Evolutionary conservation across 2,329 filamentous ascomycete species (phyloP), one percentile per base, ranked within the genome.

Genomic region (Knufia petricola): DNA sequence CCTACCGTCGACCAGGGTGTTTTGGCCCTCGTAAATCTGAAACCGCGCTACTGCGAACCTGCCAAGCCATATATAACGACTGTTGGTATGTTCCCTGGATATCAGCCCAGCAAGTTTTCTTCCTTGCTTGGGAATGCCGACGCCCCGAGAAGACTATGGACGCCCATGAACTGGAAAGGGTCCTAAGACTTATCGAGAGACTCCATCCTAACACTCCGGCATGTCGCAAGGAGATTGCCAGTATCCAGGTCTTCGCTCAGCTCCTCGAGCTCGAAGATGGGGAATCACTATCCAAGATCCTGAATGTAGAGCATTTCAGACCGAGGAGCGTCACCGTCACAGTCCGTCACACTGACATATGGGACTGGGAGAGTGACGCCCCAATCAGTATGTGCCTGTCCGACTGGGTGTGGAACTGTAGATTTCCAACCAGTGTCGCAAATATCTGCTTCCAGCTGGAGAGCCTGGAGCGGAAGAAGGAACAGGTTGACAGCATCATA

Each of bases 341-440:
- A 0, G 64, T 76, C 7, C 66, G 72, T 0, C 73, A 76, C 50
- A 65, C 71, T 2, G 73, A 76, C 51, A 75, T 70, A 63, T 74
- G 69, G 69, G 59, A 43, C 15, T 72, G 70, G 70, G 68, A 73
- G 53, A 0, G 40, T 0, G 63, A 72, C 45, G 39, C 55, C 3
- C 61, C 60, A 2, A 58, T 75, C 4, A 50, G 53, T 3, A 65
- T 28, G 26, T 28, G 74, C 23, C 54, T 61, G 1, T 61, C 59
- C 1, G 6, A 30, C 0, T 74, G 71, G 70, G 62, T 72, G n/a
- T 24, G 55, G 3, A 31, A 10, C 0, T 43, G 63, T 1, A 48
- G 52, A 0, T 51, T 73, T 23, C 61, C 66, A 0, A 2, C 51
- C 0, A 65, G 62, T 3, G 60, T 74, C 13, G 55, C 59, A 1